Percentiles rank a stretch among this genome's conserved stretches.
These are phyloP conservation scores for Jackrogersella minutella DNA, from an alignment of 495 filamentous ascomycete genomes.

Conservation along the genomic window DNA sequence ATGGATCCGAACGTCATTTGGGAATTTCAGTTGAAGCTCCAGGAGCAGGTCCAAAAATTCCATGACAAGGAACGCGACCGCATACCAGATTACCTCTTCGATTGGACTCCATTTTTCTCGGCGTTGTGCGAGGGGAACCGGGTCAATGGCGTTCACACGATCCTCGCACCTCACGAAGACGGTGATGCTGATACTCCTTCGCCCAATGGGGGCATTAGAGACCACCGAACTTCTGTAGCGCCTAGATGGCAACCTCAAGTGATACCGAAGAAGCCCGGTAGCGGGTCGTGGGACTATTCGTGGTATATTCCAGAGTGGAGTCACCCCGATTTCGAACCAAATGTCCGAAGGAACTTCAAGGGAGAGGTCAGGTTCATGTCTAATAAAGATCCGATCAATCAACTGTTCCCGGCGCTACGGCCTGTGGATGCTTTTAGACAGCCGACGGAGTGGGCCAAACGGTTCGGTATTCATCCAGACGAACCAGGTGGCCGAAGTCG, in stretches of 20 bases:
- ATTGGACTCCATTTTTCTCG: constrained; percentile 24
- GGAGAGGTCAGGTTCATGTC: not conserved
- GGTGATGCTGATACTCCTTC: no score
- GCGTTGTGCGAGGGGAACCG: constrained; percentile 26
- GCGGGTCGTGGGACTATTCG: constrained; percentile 26
- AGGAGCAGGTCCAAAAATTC: not conserved
- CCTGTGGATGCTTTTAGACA: constrained; percentile 23
- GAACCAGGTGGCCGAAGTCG: constrained; percentile 44
- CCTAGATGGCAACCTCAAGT: not conserved
- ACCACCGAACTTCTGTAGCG: not conserved
- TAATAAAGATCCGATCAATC: constrained; percentile 25
- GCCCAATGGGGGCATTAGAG: no score
- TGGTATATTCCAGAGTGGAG: constrained; percentile 44
- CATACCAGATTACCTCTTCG: constrained; percentile 1
- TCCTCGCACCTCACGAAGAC: not conserved
- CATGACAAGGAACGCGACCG: no score
- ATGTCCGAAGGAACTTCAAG: not conserved
- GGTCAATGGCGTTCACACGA: not conserved
- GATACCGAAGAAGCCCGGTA: constrained; percentile 13
- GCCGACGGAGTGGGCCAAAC: constrained; percentile 46
- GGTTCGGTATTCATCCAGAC: constrained; percentile 47
- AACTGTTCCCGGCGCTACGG: constrained; percentile 44
- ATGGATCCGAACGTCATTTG: no score
- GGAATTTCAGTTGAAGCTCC: no score
- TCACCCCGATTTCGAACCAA: constrained; percentile 39